Evolutionary conservation across 164 flowering plant genomes (phyloP).

Genomic region (Euptelea pleiosperma): DNA sequence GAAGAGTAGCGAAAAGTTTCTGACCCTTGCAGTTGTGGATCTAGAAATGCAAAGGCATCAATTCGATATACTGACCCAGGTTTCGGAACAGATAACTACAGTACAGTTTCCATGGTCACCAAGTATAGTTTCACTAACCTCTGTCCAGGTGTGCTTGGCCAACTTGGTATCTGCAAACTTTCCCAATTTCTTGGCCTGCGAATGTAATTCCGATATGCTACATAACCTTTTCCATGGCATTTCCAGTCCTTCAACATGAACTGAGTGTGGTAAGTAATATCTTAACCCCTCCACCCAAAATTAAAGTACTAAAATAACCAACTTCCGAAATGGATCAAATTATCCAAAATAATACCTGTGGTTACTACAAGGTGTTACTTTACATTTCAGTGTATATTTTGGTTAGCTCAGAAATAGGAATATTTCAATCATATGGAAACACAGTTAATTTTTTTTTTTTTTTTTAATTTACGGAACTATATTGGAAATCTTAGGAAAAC

Average conservation of each 20-base stretch:
- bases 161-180: constrained; percentile 53
- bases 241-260: constrained; percentile 78
- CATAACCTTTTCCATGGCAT: constrained; percentile 95
- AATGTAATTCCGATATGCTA: constrained; percentile 80
- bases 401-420: no score
- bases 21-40: background rate
- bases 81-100: background rate
- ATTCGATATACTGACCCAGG: background rate
- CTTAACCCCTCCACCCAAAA: no score
- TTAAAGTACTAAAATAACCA: background rate
- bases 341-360: background rate
- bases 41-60: background rate
- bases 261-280: constrained; percentile 11
- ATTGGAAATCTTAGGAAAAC: no score
- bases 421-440: no score
- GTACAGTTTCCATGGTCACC: background rate
- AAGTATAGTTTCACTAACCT: constrained; percentile 47
- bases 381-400: no score
- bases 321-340: background rate
- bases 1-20: background rate
- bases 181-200: constrained; percentile 90
- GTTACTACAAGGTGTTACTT: no score
- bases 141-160: constrained; percentile 78
- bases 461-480: no score
- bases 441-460: no score